A percentile compares a stretch with the other conserved stretches of the same genome.
These are phyloP conservation scores for Cyclotella baltica DNA, from an alignment of 108 stramenopile species.

Conservation along the genomic window DNA sequence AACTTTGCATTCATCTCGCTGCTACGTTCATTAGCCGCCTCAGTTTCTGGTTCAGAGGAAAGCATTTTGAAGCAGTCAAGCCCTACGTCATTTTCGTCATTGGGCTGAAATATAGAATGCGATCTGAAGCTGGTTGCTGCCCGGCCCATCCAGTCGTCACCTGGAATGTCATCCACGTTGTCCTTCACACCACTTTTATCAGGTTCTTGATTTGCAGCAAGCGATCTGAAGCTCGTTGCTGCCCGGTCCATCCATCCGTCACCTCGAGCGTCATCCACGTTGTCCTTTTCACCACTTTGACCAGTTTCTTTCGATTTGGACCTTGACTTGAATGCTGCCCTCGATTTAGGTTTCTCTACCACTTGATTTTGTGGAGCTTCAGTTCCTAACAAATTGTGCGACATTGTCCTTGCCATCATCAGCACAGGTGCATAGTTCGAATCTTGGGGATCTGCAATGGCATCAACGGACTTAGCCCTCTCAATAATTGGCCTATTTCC, in stretches of 20 bases:
- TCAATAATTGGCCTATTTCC: background rate
- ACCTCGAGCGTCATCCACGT: background rate
- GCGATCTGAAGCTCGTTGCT: too few relatives aligned
- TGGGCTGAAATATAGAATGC: background rate
- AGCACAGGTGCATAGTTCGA: background rate
- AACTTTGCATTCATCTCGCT: background rate
- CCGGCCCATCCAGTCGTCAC: background rate
- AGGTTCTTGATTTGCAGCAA: too few relatives aligned
- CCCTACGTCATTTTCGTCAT: background rate
- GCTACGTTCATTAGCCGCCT: background rate
- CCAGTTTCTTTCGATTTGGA: background rate
- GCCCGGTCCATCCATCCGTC: background rate
- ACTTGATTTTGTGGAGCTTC: background rate
- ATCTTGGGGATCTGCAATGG: background rate
- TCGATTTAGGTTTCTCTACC: background rate
- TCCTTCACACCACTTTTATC: background rate
- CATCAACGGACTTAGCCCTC: background rate
- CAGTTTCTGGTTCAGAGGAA: background rate
- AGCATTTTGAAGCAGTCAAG: background rate
- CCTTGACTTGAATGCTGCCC: too few relatives aligned
- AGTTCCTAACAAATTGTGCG: background rate
- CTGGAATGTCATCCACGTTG: background rate
- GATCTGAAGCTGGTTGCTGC: constrained; percentile 5
- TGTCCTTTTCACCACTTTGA: background rate
- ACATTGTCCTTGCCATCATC: background rate